phyloP scores from a whole-genome alignment of 768 basidiomycete species.

The Kwoniella newhampshirensis region DNA sequence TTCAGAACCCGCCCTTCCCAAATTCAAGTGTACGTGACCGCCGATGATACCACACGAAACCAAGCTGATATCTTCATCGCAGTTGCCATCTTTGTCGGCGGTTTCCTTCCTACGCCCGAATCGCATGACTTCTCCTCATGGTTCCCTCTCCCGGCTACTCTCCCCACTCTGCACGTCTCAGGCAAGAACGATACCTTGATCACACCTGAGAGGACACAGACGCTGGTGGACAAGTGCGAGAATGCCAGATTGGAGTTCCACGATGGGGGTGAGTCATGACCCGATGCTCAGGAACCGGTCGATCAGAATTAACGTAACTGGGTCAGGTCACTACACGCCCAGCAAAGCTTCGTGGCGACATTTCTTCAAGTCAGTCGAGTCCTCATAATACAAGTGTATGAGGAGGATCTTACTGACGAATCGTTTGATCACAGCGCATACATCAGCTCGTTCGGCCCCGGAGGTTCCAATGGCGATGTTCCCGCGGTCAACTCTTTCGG shows the following conservation, averaged over 20 bases:
- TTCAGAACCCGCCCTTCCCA: constrained; percentile 34
- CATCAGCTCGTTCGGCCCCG: constrained; percentile 45
- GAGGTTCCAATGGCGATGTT: constrained; percentile 46
- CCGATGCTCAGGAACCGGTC: neutral
- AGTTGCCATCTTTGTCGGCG: constrained; percentile 49
- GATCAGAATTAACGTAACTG: neutral
- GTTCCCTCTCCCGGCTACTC: constrained; percentile 43
- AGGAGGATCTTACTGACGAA: neutral
- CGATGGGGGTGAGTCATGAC: constrained; percentile 41
- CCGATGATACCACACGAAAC: neutral
- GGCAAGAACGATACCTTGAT: constrained; percentile 50
- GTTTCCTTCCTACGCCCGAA: constrained; percentile 38
- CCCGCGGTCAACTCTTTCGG: constrained; percentile 38
- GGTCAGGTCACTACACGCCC: constrained; percentile 47
- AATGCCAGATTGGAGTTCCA: constrained; percentile 46
- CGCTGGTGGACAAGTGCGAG: constrained; percentile 37
- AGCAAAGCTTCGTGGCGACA: constrained; percentile 46
- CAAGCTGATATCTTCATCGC: neutral
- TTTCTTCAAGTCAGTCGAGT: constrained; percentile 43
- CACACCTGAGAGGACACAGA: constrained; percentile 45
- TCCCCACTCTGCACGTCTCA: constrained; percentile 46
- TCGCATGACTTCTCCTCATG: constrained; percentile 31
- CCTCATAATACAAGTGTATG: no score
- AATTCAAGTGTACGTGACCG: constrained; percentile 45
- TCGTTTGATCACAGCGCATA: constrained; percentile 38